A percentile compares a stretch with the other conserved stretches of the same genome.
These are phyloP conservation scores for Euclidium syriacum DNA, from an alignment of 345 rosid species.

Conservation along the genomic window DNA sequence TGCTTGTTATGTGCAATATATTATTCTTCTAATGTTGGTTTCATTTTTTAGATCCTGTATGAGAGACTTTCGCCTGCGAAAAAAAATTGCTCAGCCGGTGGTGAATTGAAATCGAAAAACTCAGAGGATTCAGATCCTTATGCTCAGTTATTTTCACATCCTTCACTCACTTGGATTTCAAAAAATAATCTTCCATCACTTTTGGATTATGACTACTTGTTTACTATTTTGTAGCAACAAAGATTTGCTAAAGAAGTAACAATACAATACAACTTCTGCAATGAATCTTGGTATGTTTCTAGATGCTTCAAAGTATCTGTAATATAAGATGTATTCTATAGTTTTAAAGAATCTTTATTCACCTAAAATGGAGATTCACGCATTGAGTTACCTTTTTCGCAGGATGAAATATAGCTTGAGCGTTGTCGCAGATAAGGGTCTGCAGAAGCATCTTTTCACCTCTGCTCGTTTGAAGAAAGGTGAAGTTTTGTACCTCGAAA, in stretches of 20 bases:
- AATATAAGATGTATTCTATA: background rate
- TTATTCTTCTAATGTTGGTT: too few species aligned
- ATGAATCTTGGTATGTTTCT: too few species aligned
- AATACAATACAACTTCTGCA: too few species aligned
- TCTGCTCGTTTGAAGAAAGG: constrained; percentile 99
- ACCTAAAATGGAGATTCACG: background rate
- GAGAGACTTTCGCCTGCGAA: constrained; percentile 82
- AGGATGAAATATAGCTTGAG: constrained; percentile 98
- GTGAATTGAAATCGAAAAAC: constrained; percentile 48
- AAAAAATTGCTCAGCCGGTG: constrained; percentile 44
- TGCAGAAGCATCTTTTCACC: constrained; percentile 86
- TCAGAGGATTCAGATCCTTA: constrained; percentile 60
- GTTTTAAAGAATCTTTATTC: background rate
- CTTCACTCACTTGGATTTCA: too few species aligned
- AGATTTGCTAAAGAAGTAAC: too few species aligned
- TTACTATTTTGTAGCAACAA: too few species aligned
- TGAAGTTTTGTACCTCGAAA: constrained; percentile 89
- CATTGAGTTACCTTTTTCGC: background rate
- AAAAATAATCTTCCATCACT: too few species aligned
- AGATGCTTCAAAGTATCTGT: background rate
- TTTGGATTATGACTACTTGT: too few species aligned
- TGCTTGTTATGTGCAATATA: too few species aligned
- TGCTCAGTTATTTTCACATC: constrained; percentile 64
- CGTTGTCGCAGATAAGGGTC: constrained; percentile 95
- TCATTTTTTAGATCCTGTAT: constrained; percentile 54